Percentiles rank a stretch among this genome's conserved stretches.
These are phyloP conservation scores for Leishmania major DNA, from an alignment of 208 protist genomes.

Conservation along the genomic window DNA sequence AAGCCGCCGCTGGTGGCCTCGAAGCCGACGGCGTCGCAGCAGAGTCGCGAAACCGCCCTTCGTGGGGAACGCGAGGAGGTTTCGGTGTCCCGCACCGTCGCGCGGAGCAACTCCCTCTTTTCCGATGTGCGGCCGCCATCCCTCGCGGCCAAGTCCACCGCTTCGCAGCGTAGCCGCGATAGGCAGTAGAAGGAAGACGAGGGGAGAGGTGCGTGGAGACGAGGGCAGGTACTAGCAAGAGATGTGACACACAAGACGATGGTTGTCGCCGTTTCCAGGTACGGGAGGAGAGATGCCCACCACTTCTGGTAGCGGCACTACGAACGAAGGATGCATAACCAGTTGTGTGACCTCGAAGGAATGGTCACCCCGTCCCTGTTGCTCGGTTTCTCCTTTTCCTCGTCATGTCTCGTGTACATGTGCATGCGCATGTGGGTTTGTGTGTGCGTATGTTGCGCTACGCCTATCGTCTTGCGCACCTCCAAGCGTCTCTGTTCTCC, in stretches of 20 bases:
- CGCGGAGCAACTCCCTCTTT: slow-evolving; percentile 34
- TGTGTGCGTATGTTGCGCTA: neutral
- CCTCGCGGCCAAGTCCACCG: slow-evolving; percentile 25
- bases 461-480: neutral
- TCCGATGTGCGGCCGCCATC: slow-evolving; percentile 30
- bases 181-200: neutral
- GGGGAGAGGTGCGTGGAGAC: neutral
- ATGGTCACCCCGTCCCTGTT: neutral
- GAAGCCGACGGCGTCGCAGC: slow-evolving; percentile 59
- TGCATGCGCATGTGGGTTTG: neutral
- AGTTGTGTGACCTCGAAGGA: neutral
- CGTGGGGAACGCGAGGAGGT: slow-evolving; percentile 34
- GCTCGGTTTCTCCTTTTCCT: neutral
- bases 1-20: slow-evolving; percentile 55
- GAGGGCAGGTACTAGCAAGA: neutral
- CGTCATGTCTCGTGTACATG: neutral
- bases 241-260: neutral
- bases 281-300: neutral
- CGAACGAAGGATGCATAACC: too few relatives aligned
- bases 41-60: slow-evolving; percentile 40
- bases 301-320: neutral
- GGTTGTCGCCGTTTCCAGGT: neutral
- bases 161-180: slow-evolving; percentile 35
- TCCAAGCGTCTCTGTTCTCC: too few relatives aligned
- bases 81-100: slow-evolving; percentile 7